phyloP scores from a whole-genome alignment of 345 rosid species.

The Salix dunnii region DNA sequence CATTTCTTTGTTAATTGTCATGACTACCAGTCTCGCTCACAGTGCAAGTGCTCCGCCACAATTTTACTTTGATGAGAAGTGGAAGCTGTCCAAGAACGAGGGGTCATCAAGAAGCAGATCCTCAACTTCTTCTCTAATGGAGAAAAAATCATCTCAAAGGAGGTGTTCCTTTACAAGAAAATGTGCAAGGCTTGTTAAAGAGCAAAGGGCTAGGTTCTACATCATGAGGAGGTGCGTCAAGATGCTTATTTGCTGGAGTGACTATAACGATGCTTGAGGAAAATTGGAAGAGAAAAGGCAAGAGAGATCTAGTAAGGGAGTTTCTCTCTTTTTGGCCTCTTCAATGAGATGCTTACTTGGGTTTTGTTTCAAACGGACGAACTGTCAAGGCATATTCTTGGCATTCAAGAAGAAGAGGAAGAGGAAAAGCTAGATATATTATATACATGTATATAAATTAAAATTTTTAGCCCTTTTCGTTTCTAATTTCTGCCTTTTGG shows the following conservation, averaged over 20 bases:
- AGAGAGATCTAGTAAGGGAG: background rate
- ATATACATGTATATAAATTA: conserved; percentile 47
- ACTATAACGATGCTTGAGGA: conserved; percentile 62
- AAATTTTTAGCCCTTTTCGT: conserved; percentile 14
- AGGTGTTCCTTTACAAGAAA: conserved; percentile 70
- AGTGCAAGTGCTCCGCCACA: conserved; percentile 21
- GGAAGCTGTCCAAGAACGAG: conserved; percentile 34
- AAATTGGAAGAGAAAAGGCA: background rate
- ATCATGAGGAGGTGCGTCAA: conserved; percentile 86
- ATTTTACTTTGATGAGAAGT: conserved; percentile 27
- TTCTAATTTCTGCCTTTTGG: conserved; percentile 7
- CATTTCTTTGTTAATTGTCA: background rate
- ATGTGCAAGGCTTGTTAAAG: conserved; percentile 76
- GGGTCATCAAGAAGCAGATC: conserved; percentile 54
- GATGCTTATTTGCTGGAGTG: conserved; percentile 96
- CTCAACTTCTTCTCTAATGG: conserved; percentile 34
- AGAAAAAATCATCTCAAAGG: conserved; percentile 31
- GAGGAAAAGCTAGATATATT: conserved; percentile 16
- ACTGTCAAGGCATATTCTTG: conserved; percentile 12
- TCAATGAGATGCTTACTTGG: conserved; percentile 22
- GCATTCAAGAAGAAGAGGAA: conserved; percentile 28
- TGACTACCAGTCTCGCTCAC: conserved; percentile 11
- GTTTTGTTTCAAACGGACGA: background rate
- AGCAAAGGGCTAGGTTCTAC: conserved; percentile 91
- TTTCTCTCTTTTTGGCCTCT: background rate